Conservation (phyloP, 257 asterid species). For the Nicotiana attenuata region DNA sequence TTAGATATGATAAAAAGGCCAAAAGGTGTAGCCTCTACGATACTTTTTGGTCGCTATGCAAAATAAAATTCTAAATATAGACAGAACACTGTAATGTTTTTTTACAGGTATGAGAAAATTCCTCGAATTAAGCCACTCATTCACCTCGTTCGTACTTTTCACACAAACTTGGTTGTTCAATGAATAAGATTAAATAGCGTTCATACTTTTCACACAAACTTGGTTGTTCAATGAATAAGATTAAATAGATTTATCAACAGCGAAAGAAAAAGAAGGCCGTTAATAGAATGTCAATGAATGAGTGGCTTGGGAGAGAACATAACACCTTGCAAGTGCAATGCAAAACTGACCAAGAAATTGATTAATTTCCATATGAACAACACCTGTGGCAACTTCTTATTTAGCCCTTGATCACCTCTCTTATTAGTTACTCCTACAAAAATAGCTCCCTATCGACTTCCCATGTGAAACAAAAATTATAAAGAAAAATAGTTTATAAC, state of each 20-base stretch:
- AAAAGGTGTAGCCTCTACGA: not conserved
- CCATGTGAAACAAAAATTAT: not conserved
- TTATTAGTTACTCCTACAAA: too few species aligned
- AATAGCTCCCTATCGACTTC: not conserved
- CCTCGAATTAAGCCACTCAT: not conserved
- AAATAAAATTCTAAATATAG: not conserved
- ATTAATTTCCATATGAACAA: not conserved
- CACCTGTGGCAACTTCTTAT: not conserved
- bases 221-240: not conserved
- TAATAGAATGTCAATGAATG: not conserved
- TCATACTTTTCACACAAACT: not conserved
- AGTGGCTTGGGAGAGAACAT: not conserved
- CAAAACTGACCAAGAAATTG: not conserved
- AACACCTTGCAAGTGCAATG: not conserved
- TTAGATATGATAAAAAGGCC: constrained; percentile 13
- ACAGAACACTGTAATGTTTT: not conserved
- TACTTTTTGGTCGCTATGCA: not conserved
- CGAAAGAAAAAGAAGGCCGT: not conserved
- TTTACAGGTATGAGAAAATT: not conserved
- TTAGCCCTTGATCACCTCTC: not conserved
- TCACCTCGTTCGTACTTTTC: not conserved
- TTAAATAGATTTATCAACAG: not conserved
- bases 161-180: not conserved
- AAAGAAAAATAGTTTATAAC: not conserved
- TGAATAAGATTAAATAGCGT: not conserved